A percentile compares a stretch with the other conserved stretches of the same genome.
phyloP scores from a whole-genome alignment of 352 stramenopile genomes.

The Phytophthora citrophthora region DNA sequence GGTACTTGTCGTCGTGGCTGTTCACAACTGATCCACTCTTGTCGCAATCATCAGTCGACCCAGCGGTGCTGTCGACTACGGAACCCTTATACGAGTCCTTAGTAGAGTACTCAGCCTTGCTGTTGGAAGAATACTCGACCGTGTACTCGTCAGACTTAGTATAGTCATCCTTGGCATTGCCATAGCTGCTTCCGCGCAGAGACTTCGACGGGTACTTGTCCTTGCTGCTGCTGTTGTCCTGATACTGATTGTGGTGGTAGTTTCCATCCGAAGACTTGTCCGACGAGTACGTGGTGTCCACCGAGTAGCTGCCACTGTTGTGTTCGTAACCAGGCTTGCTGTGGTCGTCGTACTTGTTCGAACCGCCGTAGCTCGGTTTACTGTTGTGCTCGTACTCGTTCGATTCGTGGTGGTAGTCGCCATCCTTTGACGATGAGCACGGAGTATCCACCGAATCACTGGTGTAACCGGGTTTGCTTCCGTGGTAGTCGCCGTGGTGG shows the following conservation, averaged over 20 bases:
- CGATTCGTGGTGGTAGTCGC: neutral
- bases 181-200: slow-evolving; percentile 27
- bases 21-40: neutral
- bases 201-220: slow-evolving; percentile 25
- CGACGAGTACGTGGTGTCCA: slow-evolving; percentile 15
- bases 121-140: slow-evolving; percentile 1
- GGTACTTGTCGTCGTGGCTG: slow-evolving; percentile 3
- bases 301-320: neutral
- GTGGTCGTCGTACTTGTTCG: slow-evolving; percentile 5
- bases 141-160: neutral
- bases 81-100: slow-evolving; percentile 13
- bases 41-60: slow-evolving; percentile 3
- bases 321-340: slow-evolving; percentile 1
- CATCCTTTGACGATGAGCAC: slow-evolving; percentile 10
- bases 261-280: slow-evolving; percentile 11
- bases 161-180: neutral
- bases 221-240: slow-evolving; percentile 4
- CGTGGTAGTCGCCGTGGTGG: neutral
- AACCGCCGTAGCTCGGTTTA: neutral
- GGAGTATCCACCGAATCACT: slow-evolving; percentile 1
- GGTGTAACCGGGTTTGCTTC: neutral
- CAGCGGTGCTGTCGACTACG: slow-evolving; percentile 3
- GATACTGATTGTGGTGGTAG: slow-evolving; percentile 4
- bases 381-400: too few species aligned
- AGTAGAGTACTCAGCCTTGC: slow-evolving; percentile 7